Conservation (phyloP, 2,329 filamentous ascomycete species). For the Beauveria sp. region DNA sequence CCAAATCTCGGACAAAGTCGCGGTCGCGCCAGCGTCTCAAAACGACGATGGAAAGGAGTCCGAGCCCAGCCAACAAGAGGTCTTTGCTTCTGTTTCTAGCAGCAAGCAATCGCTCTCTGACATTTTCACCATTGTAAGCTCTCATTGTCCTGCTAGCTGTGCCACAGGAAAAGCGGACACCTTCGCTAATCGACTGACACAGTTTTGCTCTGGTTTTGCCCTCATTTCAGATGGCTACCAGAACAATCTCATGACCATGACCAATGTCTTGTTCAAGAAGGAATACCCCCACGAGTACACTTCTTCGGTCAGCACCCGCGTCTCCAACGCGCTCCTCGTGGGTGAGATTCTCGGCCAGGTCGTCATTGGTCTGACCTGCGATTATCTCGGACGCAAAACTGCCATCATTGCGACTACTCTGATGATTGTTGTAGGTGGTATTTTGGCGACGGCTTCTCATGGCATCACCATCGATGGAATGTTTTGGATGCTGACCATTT, state of each 20-base stretch:
- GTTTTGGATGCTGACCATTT: conserved; percentile 45
- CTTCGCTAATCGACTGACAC: neutral
- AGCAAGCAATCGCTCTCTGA: conserved; percentile 18
- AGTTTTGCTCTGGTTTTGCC: conserved; percentile 25
- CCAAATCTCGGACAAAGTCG: conserved; percentile 2
- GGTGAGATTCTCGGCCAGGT: conserved; percentile 36
- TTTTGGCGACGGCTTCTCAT: conserved; percentile 38
- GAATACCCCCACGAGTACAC: conserved; percentile 29
- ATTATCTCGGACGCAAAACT: conserved; percentile 40
- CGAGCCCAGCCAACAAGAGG: neutral
- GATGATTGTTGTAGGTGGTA: conserved; percentile 39
- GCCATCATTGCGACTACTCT: conserved; percentile 39
- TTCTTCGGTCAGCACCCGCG: conserved; percentile 29
- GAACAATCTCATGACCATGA: conserved; percentile 30
- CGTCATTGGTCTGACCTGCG: conserved; percentile 35
- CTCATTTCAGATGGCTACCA: conserved; percentile 30
- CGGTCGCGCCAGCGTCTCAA: neutral
- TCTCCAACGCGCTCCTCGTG: conserved; percentile 33
- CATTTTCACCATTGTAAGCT: conserved; percentile 21
- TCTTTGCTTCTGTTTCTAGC: neutral
- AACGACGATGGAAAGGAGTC: neutral
- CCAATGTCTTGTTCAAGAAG: conserved; percentile 24
- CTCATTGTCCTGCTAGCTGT: neutral
- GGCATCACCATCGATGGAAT: conserved; percentile 39
- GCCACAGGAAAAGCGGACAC: too few relatives aligned